A percentile compares a stretch with the other conserved stretches of the same genome.
phyloP scores from a whole-genome alignment of 2,329 filamentous ascomycete genomes.

The Sporothrix mexicana region DNA sequence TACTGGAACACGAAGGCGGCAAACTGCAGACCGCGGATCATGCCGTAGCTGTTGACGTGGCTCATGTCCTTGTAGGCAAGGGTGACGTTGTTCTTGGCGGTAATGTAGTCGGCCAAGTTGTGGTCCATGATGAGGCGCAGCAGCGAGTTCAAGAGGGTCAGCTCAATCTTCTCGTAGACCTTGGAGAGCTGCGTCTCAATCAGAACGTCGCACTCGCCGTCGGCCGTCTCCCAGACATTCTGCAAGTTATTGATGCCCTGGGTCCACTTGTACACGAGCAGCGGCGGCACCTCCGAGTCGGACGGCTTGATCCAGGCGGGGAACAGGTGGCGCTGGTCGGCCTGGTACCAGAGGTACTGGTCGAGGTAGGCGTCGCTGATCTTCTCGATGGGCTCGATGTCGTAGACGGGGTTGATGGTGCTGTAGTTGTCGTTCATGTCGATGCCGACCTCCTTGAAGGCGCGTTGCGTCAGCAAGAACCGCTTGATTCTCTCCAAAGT shows the following conservation, averaged over 20 bases:
- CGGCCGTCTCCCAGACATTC: conserved; percentile 90
- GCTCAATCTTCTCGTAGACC: conserved; percentile 98
- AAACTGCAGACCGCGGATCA: conserved; percentile 97
- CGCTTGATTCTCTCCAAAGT: conserved; percentile 96
- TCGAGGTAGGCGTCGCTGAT: conserved; percentile 98
- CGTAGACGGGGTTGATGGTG: conserved; percentile 98
- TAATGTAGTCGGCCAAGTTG: conserved; percentile 98
- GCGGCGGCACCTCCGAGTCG: conserved; percentile 93
- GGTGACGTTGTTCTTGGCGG: conserved; percentile 98
- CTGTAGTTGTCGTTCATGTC: conserved; percentile 99
- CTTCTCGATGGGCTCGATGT: conserved; percentile 98
- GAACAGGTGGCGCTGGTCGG: conserved; percentile 95
- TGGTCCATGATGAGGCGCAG: conserved; percentile 98
- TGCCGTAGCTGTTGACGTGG: conserved; percentile 96
- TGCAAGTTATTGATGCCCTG: conserved; percentile 98
- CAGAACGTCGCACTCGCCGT: conserved; percentile 98
- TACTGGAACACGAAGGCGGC: conserved; percentile 99
- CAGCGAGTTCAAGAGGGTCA: conserved; percentile 92
- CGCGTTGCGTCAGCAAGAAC: conserved; percentile 93
- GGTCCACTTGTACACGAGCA: conserved; percentile 97
- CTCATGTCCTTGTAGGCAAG: conserved; percentile 99
- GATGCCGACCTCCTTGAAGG: conserved; percentile 99
- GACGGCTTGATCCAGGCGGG: conserved; percentile 99
- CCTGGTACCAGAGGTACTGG: conserved; percentile 99
- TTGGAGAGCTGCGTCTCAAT: conserved; percentile 99